Evolutionary conservation across 495 filamentous ascomycete genomes (phyloP).

Genomic region (Penicillium flavigenum): DNA sequence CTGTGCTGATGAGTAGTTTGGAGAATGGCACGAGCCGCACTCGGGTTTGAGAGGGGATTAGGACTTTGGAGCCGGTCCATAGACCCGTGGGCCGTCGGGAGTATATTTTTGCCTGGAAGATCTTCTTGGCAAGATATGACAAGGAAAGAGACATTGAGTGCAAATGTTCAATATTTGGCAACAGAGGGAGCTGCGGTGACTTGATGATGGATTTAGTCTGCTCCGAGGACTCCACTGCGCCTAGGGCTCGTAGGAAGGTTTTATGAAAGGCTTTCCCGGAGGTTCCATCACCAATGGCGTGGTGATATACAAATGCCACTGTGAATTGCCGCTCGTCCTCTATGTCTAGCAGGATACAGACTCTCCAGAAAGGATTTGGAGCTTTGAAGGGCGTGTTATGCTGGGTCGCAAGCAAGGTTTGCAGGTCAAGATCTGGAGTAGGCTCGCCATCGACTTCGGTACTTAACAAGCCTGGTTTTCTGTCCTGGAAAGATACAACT

Average conservation of each 20-base stretch:
- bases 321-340: conserved; percentile 29
- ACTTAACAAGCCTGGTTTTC: conserved; percentile 15
- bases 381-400: conserved; percentile 38
- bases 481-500: conserved; percentile 33
- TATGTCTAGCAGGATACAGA: conserved; percentile 31
- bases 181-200: conserved; percentile 31
- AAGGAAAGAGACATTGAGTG: conserved; percentile 31
- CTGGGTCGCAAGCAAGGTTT: conserved; percentile 35
- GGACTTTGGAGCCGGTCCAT: conserved; percentile 30
- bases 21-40: conserved; percentile 26
- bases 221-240: conserved; percentile 7
- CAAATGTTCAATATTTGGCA: conserved; percentile 30
- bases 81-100: conserved; percentile 20
- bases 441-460: conserved; percentile 23
- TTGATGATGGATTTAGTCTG: conserved; percentile 26
- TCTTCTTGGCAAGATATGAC: conserved; percentile 21
- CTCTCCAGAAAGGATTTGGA: conserved; percentile 40
- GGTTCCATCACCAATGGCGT: conserved; percentile 35
- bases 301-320: conserved; percentile 41
- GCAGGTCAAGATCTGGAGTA: conserved; percentile 31
- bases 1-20: conserved; percentile 14
- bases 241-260: conserved; percentile 31
- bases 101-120: conserved; percentile 33
- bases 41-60: conserved; percentile 19
- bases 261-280: conserved; percentile 40